phyloP scores from a whole-genome alignment of 2,329 filamentous ascomycete genomes.

The Colletotrichum spaethianum region DNA sequence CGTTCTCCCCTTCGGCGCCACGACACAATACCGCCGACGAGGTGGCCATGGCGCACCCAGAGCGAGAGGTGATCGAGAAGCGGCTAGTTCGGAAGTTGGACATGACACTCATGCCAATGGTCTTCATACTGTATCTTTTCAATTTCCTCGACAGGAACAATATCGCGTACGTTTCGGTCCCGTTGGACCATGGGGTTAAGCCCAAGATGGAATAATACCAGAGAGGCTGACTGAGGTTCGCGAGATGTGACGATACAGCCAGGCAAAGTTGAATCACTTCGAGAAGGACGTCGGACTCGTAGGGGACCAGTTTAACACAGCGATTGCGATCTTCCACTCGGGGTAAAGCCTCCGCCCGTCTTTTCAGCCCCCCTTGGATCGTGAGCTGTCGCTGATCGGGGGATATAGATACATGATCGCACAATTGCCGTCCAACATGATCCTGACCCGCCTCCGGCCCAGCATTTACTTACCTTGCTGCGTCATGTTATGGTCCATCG shows the following conservation, averaged over 20 bases:
- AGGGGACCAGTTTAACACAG: not conserved
- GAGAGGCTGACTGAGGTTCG: not conserved
- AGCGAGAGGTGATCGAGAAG: not conserved
- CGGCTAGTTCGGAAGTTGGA: not conserved
- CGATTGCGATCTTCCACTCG: not conserved
- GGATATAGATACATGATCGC: not conserved
- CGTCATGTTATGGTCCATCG: constrained; percentile 36
- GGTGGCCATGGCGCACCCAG: not conserved
- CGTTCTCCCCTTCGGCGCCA: not conserved
- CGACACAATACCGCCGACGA: not conserved
- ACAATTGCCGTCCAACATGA: constrained; percentile 44
- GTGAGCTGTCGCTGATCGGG: not conserved
- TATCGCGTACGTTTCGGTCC: not conserved
- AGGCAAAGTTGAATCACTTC: not conserved
- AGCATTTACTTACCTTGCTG: constrained; percentile 43
- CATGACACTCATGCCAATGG: not conserved
- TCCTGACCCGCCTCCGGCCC: constrained; percentile 41
- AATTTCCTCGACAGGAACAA: not conserved
- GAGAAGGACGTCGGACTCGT: not conserved
- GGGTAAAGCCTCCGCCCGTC: not conserved
- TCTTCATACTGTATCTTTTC: not conserved
- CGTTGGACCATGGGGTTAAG: not conserved
- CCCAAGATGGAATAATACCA: not conserved
- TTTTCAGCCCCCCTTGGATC: not conserved
- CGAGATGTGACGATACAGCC: not conserved